Percentiles rank a stretch among this genome's conserved stretches.
These are phyloP conservation scores for Psilocybe mexicana DNA, from an alignment of 1,284 basidiomycete genomes.

Conservation along the genomic window DNA sequence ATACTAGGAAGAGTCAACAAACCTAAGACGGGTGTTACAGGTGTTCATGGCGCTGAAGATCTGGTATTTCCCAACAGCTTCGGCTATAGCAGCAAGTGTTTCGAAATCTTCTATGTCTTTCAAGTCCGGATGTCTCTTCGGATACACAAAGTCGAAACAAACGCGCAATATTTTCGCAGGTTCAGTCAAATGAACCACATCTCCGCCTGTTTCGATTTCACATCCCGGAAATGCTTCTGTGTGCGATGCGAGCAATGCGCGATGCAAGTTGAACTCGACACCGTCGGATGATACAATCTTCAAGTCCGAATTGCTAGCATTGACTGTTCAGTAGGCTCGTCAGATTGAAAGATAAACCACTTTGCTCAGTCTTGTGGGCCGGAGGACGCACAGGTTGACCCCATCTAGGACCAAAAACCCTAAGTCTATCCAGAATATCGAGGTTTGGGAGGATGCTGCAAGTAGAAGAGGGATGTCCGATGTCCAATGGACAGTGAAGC, in stretches of 20 bases:
- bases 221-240: constrained; percentile 25
- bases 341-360: neutral
- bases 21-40: constrained; percentile 8
- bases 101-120: constrained; percentile 3
- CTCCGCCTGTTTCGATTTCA: constrained; percentile 13
- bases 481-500: no score
- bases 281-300: constrained; percentile 15
- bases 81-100: constrained; percentile 8
- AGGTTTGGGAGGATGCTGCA: no score
- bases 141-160: constrained; percentile 18
- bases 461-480: no score
- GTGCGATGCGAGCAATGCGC: constrained; percentile 13
- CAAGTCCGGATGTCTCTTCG: constrained; percentile 14
- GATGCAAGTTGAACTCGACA: constrained; percentile 16
- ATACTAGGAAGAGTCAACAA: neutral
- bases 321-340: constrained; percentile 15
- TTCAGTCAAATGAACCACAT: constrained; percentile 14
- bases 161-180: constrained; percentile 8
- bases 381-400: neutral
- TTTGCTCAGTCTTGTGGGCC: no score
- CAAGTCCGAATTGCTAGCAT: constrained; percentile 15
- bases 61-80: constrained; percentile 17
- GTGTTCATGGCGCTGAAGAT: constrained; percentile 14
- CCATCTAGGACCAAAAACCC: neutral
- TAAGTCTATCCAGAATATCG: neutral